Conservation (phyloP, 2,329 filamentous ascomycete genomes). For the Tolypocladium tropicale region DNA sequence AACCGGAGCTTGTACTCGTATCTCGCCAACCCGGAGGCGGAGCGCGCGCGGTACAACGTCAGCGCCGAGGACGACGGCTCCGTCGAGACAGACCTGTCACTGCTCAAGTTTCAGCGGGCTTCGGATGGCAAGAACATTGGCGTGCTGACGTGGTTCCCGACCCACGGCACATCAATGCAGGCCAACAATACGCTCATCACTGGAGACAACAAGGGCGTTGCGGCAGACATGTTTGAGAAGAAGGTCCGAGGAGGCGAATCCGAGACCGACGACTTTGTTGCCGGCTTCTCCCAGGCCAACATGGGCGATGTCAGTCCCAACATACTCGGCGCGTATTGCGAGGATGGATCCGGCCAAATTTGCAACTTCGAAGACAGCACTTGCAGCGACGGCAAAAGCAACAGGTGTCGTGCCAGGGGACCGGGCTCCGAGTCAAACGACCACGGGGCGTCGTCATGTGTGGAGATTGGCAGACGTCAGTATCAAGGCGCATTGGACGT, state of each 20-base stretch:
- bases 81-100: conserved; percentile 66
- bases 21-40: conserved; percentile 65
- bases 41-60: conserved; percentile 54
- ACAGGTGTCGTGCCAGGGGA: conserved; percentile 61
- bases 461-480: conserved; percentile 61
- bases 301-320: conserved; percentile 90
- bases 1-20: conserved; percentile 82
- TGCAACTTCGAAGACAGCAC: conserved; percentile 77
- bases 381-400: conserved; percentile 55
- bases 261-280: conserved; percentile 62
- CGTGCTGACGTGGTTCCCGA: conserved; percentile 82
- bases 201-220: conserved; percentile 90
- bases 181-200: conserved; percentile 84
- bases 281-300: conserved; percentile 85
- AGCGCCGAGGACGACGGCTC: conserved; percentile 27
- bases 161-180: conserved; percentile 82
- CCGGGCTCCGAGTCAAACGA: conserved; percentile 57
- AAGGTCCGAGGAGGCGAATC: conserved; percentile 44
- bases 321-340: conserved; percentile 76
- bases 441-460: conserved; percentile 64
- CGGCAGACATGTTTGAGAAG: conserved; percentile 73
- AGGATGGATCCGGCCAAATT: conserved; percentile 64
- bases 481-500: conserved; percentile 41
- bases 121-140: conserved; percentile 66
- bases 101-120: conserved; percentile 63